Evolutionary conservation across 1,284 basidiomycete species (phyloP).

Genomic region (Cryptococcus maquisensis): DNA sequence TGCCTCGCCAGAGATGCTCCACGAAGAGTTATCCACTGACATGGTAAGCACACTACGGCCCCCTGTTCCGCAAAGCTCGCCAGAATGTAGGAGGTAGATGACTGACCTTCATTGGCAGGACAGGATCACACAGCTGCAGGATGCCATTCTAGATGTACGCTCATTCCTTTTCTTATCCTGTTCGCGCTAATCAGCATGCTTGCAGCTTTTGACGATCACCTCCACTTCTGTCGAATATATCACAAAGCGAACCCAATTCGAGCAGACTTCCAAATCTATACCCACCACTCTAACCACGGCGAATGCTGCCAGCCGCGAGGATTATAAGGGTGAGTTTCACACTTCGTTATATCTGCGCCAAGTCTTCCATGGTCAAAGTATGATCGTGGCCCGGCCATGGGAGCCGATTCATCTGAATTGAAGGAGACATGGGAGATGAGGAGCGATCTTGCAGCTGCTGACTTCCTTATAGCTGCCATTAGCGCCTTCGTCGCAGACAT

Average conservation of each 20-base stretch:
- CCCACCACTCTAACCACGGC: conserved; percentile 35
- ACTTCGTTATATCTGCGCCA: too few species aligned
- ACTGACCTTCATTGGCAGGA: conserved; percentile 23
- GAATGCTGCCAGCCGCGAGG: conserved; percentile 27
- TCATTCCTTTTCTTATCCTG: neutral
- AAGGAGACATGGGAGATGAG: neutral
- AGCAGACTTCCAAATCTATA: conserved; percentile 38
- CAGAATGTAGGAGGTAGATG: neutral
- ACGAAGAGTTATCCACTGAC: conserved; percentile 48
- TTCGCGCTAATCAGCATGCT: neutral
- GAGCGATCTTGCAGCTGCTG: neutral
- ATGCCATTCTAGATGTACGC: conserved; percentile 48
- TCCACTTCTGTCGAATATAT: conserved; percentile 47
- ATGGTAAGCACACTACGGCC: conserved; percentile 29
- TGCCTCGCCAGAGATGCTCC: conserved; percentile 39
- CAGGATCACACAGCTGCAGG: conserved; percentile 50
- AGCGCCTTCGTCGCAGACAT: conserved; percentile 45
- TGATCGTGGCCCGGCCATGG: too few species aligned
- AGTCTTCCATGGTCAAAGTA: too few species aligned
- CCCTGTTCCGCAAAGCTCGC: neutral
- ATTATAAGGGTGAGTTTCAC: conserved; percentile 31
- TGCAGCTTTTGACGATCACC: conserved; percentile 46
- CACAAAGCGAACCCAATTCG: conserved; percentile 44
- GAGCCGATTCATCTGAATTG: neutral
- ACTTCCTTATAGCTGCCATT: conserved; percentile 31